Evolutionary conservation across 1,284 basidiomycete genomes (phyloP), one percentile per base, ranked within the genome.

Genomic region (Bjerkandera adusta): DNA sequence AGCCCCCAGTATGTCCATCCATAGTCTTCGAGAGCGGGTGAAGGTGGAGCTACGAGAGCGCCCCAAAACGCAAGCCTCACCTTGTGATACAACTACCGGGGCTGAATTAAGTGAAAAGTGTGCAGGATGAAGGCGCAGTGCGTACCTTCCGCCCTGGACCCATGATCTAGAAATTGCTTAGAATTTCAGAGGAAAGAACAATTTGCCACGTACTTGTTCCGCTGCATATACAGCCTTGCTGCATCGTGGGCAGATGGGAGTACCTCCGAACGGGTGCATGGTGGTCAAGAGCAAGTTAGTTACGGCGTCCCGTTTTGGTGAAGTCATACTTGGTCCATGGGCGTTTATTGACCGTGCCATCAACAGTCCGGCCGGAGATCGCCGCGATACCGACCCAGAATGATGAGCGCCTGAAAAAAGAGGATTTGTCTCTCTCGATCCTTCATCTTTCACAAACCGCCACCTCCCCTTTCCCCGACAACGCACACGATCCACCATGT

Each of bases 91-190:
- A 87, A 69, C 86, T 89, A 29, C n/a, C 24, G 51, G 35, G 36
- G 18, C 43, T 49, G 38, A 52, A 38, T 29, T 49, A 47, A 32
- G 43, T 40, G 36, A 26, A 24, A 37, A 30, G 41, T 32, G 29
- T 26, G 22, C 24, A 15, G 35, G 45, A 16, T 41, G 22, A 3
- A 21, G 16, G 22, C 38, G 8, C 4, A 10, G 12, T 37, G 55
- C 74, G 56, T 62, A 87, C 87, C 79, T 84, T 89, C 62, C 87
- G 76, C 36, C 85, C 87, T 48, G 85, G 85, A 32, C 88, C 87
- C 76, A 90, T 83, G 45, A 79, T 79, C 85, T 89, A 59, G 49
- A 50, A 57, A 42, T 34, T 13, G 18, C 25, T 47, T 24, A 53
- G 44, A n/a, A n/a, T 29, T 27, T 18, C 16, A 41, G 32, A 45